phyloP scores from a whole-genome alignment of 352 stramenopile species.

The Phytophthora tentaculata region DNA sequence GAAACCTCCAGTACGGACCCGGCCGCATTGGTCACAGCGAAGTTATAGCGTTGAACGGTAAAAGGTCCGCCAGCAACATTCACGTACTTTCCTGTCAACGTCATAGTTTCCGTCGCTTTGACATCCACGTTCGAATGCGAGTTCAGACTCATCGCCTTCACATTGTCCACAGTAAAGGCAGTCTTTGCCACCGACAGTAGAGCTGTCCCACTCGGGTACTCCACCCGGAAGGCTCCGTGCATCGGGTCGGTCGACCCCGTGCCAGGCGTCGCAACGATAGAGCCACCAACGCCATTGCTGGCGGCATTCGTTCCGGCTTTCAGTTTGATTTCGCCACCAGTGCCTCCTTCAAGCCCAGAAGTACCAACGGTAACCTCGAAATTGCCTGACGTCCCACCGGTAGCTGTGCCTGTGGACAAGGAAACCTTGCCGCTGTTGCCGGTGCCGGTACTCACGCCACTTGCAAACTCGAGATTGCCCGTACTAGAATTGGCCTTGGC shows the following conservation, averaged over 20 bases:
- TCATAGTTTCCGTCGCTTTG: slow-evolving; percentile 33
- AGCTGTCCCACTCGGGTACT: slow-evolving; percentile 35
- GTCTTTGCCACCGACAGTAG: slow-evolving; percentile 45
- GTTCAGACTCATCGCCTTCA: slow-evolving; percentile 38
- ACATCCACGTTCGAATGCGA: slow-evolving; percentile 43
- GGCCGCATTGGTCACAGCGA: slow-evolving; percentile 24
- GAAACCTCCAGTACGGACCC: slow-evolving; percentile 26
- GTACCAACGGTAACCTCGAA: slow-evolving; percentile 49
- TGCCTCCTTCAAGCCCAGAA: slow-evolving; percentile 30
- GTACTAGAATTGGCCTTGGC: slow-evolving; percentile 33
- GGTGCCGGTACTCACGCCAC: slow-evolving; percentile 25
- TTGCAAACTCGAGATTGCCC: slow-evolving; percentile 41
- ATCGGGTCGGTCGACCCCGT: slow-evolving; percentile 27
- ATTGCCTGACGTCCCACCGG: slow-evolving; percentile 34
- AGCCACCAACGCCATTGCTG: slow-evolving; percentile 31
- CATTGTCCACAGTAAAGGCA: slow-evolving; percentile 42
- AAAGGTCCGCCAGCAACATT: slow-evolving; percentile 39
- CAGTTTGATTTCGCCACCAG: slow-evolving; percentile 41
- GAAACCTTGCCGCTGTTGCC: slow-evolving; percentile 50
- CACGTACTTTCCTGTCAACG: slow-evolving; percentile 32
- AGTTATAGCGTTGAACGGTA: slow-evolving; percentile 35
- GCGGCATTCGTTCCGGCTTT: slow-evolving; percentile 39
- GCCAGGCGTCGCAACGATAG: slow-evolving; percentile 50
- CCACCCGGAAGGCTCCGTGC: slow-evolving; percentile 49
- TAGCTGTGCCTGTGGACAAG: slow-evolving; percentile 41